phyloP scores from a whole-genome alignment of 1,139 yeast species.

The Sugiyamaella pinicola region DNA sequence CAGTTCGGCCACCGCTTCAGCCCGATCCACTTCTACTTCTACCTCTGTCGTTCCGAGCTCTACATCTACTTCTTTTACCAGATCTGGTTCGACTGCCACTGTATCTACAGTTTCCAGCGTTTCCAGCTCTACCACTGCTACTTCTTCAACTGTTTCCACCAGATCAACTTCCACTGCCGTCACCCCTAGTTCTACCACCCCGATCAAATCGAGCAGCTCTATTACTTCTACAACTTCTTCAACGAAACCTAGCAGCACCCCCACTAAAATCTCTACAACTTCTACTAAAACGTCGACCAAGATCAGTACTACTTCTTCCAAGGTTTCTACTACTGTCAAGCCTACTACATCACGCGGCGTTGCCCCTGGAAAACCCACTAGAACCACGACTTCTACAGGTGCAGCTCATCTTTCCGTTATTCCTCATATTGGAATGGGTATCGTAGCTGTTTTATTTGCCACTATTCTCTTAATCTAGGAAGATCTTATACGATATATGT shows the following conservation, averaged over 20 bases:
- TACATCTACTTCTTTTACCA: background rate
- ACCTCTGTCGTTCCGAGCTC: no score
- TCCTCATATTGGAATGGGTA: background rate
- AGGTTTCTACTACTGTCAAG: background rate
- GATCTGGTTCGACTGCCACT: background rate
- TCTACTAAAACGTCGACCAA: background rate
- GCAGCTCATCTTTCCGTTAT: background rate
- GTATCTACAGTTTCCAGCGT: no score
- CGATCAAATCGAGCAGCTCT: background rate
- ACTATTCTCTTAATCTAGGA: background rate
- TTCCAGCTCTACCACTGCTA: no score
- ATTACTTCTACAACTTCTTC: background rate
- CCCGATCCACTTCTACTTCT: background rate
- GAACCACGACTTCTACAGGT: background rate
- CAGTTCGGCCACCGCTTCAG: background rate
- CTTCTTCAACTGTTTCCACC: background rate
- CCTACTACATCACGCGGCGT: background rate
- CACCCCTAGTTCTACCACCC: background rate
- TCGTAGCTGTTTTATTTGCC: background rate
- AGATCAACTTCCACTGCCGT: background rate
- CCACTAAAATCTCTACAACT: background rate
- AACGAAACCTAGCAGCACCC: background rate
- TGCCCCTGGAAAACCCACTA: background rate
- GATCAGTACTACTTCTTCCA: background rate
- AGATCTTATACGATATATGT: no score